These are phyloP conservation scores for Xerocomus potaroensis DNA, from an alignment of 768 basidiomycete species.

Conservation along the genomic window DNA sequence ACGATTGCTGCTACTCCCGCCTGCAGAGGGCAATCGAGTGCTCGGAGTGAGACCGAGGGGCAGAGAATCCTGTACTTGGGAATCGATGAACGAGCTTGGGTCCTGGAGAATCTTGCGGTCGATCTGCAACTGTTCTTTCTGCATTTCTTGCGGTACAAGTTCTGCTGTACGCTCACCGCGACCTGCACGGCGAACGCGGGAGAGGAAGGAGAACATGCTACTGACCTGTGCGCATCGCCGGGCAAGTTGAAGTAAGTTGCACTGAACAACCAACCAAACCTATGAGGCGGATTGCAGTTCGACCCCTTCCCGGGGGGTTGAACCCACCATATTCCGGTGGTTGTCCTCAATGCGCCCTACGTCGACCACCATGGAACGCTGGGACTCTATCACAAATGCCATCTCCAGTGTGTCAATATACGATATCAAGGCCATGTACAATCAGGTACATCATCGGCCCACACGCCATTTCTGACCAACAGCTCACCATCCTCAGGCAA, in stretches of 20 bases:
- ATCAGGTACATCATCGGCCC: constrained; percentile 58
- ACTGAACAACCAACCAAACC: too few species aligned
- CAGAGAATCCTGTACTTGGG: constrained; percentile 1
- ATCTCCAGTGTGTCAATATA: constrained; percentile 85
- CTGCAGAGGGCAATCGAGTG: constrained; percentile 18
- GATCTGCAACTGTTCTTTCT: constrained; percentile 11
- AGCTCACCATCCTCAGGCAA: constrained; percentile 55
- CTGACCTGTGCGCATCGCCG: too few species aligned
- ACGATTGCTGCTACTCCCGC: constrained; percentile 2
- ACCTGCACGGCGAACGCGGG: constrained; percentile 30
- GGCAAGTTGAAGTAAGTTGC: background rate
- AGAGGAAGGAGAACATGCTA: constrained; percentile 26
- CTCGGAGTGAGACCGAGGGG: constrained; percentile 28
- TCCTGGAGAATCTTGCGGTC: constrained; percentile 29
- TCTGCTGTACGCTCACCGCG: constrained; percentile 19
- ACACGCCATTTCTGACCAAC: background rate
- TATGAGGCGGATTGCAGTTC: background rate
- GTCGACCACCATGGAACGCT: constrained; percentile 62
- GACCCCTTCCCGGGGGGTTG: constrained; percentile 29
- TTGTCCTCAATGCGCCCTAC: background rate
- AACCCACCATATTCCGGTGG: background rate
- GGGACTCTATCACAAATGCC: constrained; percentile 70
- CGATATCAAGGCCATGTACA: constrained; percentile 93
- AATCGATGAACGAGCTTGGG: constrained; percentile 28
- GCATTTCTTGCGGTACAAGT: constrained; percentile 8